Evolutionary conservation across 2,329 filamentous ascomycete genomes (phyloP).

Genomic region (Cladosporium austrohemisphaericum): DNA sequence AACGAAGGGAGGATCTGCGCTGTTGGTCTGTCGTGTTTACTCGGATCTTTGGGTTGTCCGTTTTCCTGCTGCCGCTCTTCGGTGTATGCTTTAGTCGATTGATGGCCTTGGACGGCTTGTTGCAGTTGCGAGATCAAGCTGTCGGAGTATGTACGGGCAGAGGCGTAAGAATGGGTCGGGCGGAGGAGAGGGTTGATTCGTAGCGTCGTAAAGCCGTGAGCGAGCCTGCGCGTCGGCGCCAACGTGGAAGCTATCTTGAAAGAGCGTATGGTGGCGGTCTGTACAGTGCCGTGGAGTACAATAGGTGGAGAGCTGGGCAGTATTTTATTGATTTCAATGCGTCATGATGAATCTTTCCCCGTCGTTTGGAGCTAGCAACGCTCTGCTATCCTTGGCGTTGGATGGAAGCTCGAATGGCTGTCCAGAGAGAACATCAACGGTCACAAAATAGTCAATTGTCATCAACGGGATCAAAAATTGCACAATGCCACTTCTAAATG

Average conservation of each 20-base stretch:
- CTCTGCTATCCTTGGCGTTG: too few species aligned
- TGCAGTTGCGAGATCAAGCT: not conserved
- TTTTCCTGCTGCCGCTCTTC: not conserved
- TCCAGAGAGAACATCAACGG: too few species aligned
- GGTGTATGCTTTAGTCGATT: not conserved
- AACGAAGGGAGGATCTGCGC: slow-evolving; percentile 1
- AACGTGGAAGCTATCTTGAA: slow-evolving; percentile 6
- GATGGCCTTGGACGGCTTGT: not conserved
- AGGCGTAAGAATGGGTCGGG: not conserved
- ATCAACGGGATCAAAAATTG: too few species aligned
- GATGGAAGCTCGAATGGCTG: too few species aligned
- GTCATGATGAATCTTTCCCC: too few species aligned
- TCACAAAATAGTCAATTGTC: too few species aligned
- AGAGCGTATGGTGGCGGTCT: not conserved
- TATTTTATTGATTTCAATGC: not conserved
- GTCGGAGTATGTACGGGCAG: slow-evolving; percentile 5
- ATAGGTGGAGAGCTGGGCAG: not conserved
- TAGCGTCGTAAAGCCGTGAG: slow-evolving; percentile 8
- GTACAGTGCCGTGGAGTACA: not conserved
- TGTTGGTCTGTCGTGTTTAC: not conserved
- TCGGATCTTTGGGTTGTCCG: not conserved
- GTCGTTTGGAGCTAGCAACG: too few species aligned
- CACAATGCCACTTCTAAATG: too few species aligned
- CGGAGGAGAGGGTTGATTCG: slow-evolving; percentile 6
- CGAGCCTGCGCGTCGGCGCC: slow-evolving; percentile 8